These are phyloP conservation scores for Discostella pseudostelligera DNA, from an alignment of 108 stramenopile genomes.

Conservation along the genomic window DNA sequence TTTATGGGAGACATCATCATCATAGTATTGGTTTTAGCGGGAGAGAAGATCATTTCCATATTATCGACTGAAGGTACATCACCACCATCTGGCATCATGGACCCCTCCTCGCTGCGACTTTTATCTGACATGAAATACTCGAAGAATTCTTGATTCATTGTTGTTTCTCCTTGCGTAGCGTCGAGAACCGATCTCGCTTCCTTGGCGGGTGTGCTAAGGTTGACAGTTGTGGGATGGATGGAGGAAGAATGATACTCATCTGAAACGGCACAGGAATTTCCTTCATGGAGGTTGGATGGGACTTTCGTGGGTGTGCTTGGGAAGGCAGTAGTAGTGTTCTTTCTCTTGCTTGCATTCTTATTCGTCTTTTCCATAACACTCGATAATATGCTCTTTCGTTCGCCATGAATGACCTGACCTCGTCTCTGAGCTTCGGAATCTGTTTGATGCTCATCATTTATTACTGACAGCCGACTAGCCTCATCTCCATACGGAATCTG, in stretches of 20 bases:
- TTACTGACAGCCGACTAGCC: conserved; percentile 29
- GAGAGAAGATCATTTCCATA: conserved; percentile 17
- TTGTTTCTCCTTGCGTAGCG: background rate
- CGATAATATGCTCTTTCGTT: conserved; percentile 29
- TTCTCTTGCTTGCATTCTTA: conserved; percentile 24
- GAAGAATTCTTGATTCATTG: conserved; percentile 31
- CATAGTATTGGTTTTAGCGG: background rate
- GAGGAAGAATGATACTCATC: conserved; percentile 6
- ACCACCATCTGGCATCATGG: background rate
- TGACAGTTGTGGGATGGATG: conserved; percentile 9
- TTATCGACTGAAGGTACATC: no score
- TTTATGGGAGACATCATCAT: conserved; percentile 19
- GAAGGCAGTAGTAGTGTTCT: conserved; percentile 5
- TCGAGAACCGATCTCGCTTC: conserved; percentile 3
- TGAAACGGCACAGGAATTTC: conserved; percentile 5
- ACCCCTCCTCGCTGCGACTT: conserved; percentile 7
- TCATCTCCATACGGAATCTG: conserved; percentile 8
- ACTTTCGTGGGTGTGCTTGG: conserved; percentile 33
- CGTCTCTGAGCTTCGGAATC: background rate
- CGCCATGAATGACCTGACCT: no score
- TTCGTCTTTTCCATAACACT: conserved; percentile 29
- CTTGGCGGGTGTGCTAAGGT: conserved; percentile 22
- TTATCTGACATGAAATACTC: conserved; percentile 44
- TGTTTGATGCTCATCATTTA: conserved; percentile 13
- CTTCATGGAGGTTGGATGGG: conserved; percentile 13